A percentile compares a stretch with the other conserved stretches of the same genome.
Evolutionary conservation across 768 basidiomycete species (phyloP).

Genomic region (Royoungia palumana): DNA sequence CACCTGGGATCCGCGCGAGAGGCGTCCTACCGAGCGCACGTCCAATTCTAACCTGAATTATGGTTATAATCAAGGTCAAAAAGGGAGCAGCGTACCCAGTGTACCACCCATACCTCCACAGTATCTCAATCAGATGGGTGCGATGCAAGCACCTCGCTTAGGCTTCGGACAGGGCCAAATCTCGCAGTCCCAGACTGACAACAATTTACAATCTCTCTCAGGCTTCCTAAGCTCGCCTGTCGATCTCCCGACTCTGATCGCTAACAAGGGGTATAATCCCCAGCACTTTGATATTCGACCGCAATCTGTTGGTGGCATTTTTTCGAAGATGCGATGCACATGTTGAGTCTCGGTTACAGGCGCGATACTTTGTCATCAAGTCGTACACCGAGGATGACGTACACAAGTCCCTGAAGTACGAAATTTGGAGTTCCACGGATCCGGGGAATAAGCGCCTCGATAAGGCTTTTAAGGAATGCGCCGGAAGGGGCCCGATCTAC

Average conservation of each 20-base stretch:
- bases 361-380: constrained; percentile 96
- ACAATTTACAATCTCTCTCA: constrained; percentile 38
- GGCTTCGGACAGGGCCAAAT: constrained; percentile 33
- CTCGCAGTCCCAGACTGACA: constrained; percentile 28
- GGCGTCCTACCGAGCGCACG: constrained; percentile 48
- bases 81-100: constrained; percentile 46
- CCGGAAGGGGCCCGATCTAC: constrained; percentile 90
- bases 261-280: constrained; percentile 90
- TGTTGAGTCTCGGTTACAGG: constrained; percentile 41
- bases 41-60: constrained; percentile 73
- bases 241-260: constrained; percentile 82
- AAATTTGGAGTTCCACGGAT: constrained; percentile 97
- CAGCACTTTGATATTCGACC: constrained; percentile 79
- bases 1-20: constrained; percentile 68
- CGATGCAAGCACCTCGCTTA: constrained; percentile 36
- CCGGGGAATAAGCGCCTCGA: constrained; percentile 97
- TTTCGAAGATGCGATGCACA: neutral
- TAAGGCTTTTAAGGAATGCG: constrained; percentile 95
- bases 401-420: constrained; percentile 95
- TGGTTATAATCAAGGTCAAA: constrained; percentile 44
- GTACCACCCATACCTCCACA: constrained; percentile 74
- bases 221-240: constrained; percentile 63
- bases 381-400: constrained; percentile 99
- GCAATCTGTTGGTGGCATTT: constrained; percentile 53
- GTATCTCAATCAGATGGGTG: constrained; percentile 57